Evolutionary conservation across 768 basidiomycete species (phyloP).

Genomic region (Gloeophyllum trabeum): DNA sequence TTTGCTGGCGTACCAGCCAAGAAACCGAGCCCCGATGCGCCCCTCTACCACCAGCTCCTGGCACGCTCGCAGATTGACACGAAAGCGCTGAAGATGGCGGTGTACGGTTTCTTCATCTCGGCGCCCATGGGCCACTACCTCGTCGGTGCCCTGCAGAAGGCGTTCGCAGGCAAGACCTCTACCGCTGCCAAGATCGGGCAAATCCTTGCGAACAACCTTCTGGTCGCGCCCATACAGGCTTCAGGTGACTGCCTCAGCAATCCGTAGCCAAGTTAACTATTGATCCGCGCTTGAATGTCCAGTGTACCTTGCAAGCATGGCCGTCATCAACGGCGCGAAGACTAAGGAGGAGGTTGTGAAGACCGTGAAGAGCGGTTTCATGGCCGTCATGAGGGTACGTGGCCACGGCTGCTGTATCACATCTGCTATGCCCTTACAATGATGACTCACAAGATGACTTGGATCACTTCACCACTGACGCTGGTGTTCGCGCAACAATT

Average conservation of each 20-base stretch:
- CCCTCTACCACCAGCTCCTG: constrained; percentile 38
- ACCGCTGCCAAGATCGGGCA: constrained; percentile 54
- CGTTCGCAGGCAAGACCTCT: constrained; percentile 65
- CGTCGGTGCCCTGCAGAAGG: constrained; percentile 59
- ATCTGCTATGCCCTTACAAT: constrained; percentile 1
- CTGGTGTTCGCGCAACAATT: constrained; percentile 72
- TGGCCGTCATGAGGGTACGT: constrained; percentile 59
- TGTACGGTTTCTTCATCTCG: constrained; percentile 76
- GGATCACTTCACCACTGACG: constrained; percentile 69
- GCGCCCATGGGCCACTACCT: constrained; percentile 75
- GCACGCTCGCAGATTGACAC: constrained; percentile 47
- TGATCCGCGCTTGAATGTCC: neutral
- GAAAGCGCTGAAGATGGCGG: constrained; percentile 74
- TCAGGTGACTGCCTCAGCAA: constrained; percentile 30
- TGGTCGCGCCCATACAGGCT: constrained; percentile 69
- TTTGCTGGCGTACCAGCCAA: constrained; percentile 48
- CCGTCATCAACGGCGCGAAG: constrained; percentile 73
- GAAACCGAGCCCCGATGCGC: constrained; percentile 39
- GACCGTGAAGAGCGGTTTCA: constrained; percentile 64
- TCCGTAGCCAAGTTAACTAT: neutral
- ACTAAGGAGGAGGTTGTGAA: constrained; percentile 50
- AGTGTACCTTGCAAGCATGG: constrained; percentile 75
- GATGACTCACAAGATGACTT: constrained; percentile 72
- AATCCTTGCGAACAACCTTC: constrained; percentile 64
- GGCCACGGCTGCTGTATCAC: neutral